Evolutionary conservation across 345 rosid species (phyloP).

Genomic region (Hibiscus mutabilis): DNA sequence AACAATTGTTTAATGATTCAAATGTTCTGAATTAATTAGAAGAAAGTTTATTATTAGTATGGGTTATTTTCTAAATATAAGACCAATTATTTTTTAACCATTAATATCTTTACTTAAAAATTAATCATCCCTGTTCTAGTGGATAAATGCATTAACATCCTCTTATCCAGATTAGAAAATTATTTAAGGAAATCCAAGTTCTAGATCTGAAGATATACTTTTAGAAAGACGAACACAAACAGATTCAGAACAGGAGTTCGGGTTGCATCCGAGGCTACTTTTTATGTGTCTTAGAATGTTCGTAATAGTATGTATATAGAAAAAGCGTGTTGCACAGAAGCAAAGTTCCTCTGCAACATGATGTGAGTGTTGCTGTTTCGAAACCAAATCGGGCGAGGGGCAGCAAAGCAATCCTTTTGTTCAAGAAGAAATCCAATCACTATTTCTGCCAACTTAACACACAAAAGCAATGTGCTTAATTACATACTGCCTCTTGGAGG

Average conservation of each 20-base stretch:
- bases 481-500: not conserved
- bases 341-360: not conserved
- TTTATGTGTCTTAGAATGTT: not conserved
- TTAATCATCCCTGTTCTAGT: no score
- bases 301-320: no score
- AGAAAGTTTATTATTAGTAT: no score
- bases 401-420: not conserved
- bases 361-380: not conserved
- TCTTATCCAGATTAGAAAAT: no score
- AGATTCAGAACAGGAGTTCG: not conserved
- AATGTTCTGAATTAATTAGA: no score
- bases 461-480: not conserved
- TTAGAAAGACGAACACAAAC: not conserved
- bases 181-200: no score
- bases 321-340: not conserved
- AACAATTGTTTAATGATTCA: no score
- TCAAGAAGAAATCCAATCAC: not conserved
- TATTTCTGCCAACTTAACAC: not conserved
- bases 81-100: no score
- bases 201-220: no score
- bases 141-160: no score
- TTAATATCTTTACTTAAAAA: no score
- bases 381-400: not conserved
- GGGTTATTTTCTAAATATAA: no score
- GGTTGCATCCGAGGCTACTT: not conserved